These are phyloP conservation scores for Tetrapyrgos nigripes DNA, from an alignment of 1,284 basidiomycete species.

Conservation along the genomic window DNA sequence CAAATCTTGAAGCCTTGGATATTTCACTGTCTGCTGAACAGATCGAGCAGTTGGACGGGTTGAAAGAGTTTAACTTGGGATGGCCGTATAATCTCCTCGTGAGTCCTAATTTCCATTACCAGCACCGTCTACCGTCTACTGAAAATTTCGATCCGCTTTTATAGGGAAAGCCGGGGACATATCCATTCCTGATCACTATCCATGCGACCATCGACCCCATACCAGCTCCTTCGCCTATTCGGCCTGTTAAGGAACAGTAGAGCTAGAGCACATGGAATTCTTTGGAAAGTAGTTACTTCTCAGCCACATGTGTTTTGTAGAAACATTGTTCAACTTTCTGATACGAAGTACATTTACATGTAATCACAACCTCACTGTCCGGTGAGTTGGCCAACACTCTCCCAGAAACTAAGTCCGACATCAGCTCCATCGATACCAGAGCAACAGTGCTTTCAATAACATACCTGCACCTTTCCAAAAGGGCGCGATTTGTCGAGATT, in stretches of 20 bases:
- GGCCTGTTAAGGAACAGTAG: not conserved
- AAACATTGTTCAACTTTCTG: too few relatives aligned
- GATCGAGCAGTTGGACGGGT: slow-evolving; percentile 1
- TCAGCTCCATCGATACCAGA: not conserved
- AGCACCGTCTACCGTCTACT: not conserved
- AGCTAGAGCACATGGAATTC: too few relatives aligned
- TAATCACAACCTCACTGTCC: too few relatives aligned
- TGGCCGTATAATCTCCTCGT: slow-evolving; percentile 7
- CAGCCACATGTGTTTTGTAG: too few relatives aligned
- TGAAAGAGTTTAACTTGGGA: slow-evolving; percentile 10
- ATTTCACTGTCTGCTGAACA: slow-evolving; percentile 9
- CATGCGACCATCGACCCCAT: not conserved
- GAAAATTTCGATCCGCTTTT: not conserved
- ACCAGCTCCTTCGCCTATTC: not conserved
- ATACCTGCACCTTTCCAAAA: slow-evolving; percentile 18
- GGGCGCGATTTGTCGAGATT: not conserved
- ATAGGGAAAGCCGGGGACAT: not conserved
- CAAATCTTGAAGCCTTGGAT: slow-evolving; percentile 11
- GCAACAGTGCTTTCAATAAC: not conserved
- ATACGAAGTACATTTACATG: too few relatives aligned
- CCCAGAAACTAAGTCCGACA: slow-evolving; percentile 15
- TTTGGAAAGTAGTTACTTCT: too few relatives aligned
- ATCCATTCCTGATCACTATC: not conserved
- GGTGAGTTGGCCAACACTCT: slow-evolving; percentile 14
- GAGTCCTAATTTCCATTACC: not conserved